These are phyloP conservation scores for Erodium chrysanthum DNA, from an alignment of 441 rosid species.

Conservation along the genomic window DNA sequence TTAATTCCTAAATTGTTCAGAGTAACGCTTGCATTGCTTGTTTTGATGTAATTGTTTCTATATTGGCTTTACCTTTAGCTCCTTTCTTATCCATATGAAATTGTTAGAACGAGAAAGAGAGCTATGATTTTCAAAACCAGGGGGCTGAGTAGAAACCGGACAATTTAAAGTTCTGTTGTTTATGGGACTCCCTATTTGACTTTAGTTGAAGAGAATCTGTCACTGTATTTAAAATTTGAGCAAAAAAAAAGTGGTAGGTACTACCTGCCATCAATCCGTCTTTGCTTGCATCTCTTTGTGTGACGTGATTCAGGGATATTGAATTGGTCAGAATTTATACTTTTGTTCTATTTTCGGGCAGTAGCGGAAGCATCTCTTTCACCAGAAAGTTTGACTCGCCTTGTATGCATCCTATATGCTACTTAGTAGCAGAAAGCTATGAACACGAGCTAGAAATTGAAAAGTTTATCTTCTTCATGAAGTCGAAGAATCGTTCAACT, in stretches of 20 bases:
- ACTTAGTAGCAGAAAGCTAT: not conserved
- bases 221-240: not conserved
- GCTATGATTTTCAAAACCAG: not conserved
- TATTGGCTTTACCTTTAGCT: not conserved
- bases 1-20: not conserved
- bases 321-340: not conserved
- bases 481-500: not conserved
- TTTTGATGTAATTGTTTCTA: not conserved
- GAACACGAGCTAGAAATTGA: not conserved
- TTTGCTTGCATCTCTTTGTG: not conserved
- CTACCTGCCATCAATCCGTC: not conserved
- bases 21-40: not conserved
- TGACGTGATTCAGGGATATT: not conserved
- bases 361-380: conserved; percentile 1
- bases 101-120: not conserved
- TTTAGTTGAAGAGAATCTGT: not conserved
- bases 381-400: not conserved
- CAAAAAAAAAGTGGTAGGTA: not conserved
- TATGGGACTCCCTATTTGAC: not conserved
- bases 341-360: not conserved
- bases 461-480: not conserved
- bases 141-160: not conserved
- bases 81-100: not conserved
- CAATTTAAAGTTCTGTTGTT: no score
- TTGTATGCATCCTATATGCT: not conserved